Base-by-base conservation (phyloP, 805 yeast species). In the Candida tallmaniae region DNA sequence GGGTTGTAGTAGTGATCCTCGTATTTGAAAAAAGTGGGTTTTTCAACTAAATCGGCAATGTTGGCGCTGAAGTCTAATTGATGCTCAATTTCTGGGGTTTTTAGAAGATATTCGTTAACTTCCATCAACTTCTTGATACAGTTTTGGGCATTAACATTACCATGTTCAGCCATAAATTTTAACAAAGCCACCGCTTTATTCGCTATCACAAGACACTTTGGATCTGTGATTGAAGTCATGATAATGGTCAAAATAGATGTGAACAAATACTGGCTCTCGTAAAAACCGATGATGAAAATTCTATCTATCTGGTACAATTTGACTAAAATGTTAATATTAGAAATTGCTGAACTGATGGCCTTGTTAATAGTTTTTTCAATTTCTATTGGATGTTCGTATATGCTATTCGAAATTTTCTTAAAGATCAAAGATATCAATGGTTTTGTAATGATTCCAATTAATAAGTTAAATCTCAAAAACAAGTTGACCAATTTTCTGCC, bases 261-360 rank as follows among this genome's bases (percentile, higher is more conserved):
- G 36, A 52, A 65, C 25, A 64, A 42, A 45, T 65, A 64, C 39
- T 60, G 66, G 29, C 60, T 46, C 37, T 65, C 71, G 65, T 68
- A 64, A 36, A 54, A 62, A 2, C 70, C 71, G 12, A 58, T 42
- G 14, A 50, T 42, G 35, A 63, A 63, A 10, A 62, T 38, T 28
- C 56, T 46, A n/a, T 52, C 40, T 32, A 48, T 40, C 22, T 51
- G 51, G 27, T 51, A 57, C 27, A 65, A 45, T 33, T 58, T 51
- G 21, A 50, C 27, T 4, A 60, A 30, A 4, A 63, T 48, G 33
- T 60, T 57, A 14, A 65, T 50, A 2, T 59, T 54, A 13, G 58
- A 34, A 34, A 55, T 44, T 3, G 68, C 55, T 0, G 60, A 53
- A 14, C 46, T 41, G 4, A 61, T 41, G 7, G 62, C 54, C 32